These are phyloP conservation scores for Verticillium nubilum DNA, from an alignment of 2,329 filamentous ascomycete species.

Conservation along the genomic window DNA sequence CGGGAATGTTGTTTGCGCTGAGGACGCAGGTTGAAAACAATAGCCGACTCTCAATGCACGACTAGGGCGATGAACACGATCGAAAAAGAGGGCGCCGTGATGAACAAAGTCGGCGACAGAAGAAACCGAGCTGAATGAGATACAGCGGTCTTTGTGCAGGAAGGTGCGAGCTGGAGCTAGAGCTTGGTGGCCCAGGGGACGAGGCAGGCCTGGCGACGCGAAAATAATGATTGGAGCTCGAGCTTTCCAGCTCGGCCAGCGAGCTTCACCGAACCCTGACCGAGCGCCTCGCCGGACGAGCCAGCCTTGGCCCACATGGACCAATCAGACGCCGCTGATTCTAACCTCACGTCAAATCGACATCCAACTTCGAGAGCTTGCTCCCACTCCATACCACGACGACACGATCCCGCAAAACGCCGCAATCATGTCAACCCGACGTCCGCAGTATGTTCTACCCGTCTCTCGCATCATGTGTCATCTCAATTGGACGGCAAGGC, in stretches of 20 bases:
- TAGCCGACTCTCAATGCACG: not conserved
- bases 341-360: slow-evolving; percentile 32
- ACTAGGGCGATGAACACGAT: not conserved
- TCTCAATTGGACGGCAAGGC: not conserved
- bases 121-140: not conserved
- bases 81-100: not conserved
- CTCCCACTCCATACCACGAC: slow-evolving; percentile 1
- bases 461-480: not conserved
- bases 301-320: slow-evolving; percentile 23
- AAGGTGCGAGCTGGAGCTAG: not conserved
- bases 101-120: not conserved
- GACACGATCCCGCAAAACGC: slow-evolving; percentile 19
- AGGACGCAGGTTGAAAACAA: not conserved
- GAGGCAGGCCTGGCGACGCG: slow-evolving; percentile 6
- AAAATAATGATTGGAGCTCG: slow-evolving; percentile 13
- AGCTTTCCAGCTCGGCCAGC: not conserved
- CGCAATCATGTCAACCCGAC: slow-evolving; percentile 35
- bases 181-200: not conserved
- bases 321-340: slow-evolving; percentile 34
- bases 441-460: slow-evolving; percentile 30
- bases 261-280: slow-evolving; percentile 11
- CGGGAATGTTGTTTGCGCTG: slow-evolving; percentile 1
- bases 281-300: slow-evolving; percentile 4
- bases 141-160: not conserved
- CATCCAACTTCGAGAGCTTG: slow-evolving; percentile 9